Percentiles rank a stretch among this genome's conserved stretches.
Evolutionary conservation across 192 early-diverging fungal genomes (phyloP).

Genomic region (Coemansia sp.): DNA sequence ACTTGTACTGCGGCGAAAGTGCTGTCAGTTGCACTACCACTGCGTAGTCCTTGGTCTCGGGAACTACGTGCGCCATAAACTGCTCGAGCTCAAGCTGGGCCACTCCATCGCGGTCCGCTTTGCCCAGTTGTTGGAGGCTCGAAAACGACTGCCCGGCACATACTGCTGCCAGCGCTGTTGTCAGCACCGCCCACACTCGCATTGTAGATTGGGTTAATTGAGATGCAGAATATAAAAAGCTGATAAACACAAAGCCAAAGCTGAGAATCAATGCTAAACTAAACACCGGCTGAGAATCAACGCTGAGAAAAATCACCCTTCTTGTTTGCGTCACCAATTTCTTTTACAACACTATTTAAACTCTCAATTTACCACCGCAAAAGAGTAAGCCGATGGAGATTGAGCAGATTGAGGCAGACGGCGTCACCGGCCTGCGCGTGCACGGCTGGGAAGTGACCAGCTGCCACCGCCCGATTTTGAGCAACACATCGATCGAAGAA

Average conservation of each 20-base stretch:
- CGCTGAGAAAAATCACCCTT: too few relatives aligned
- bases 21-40: constrained; percentile 52
- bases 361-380: too few relatives aligned
- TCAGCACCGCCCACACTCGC: constrained; percentile 16
- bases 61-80: constrained; percentile 41
- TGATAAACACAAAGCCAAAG: not conserved
- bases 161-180: constrained; percentile 5
- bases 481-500: constrained; percentile 56
- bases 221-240: constrained; percentile 4
- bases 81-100: constrained; percentile 21
- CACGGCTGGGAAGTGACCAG: constrained; percentile 58
- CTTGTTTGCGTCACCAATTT: too few relatives aligned
- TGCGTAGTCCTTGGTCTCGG: constrained; percentile 40
- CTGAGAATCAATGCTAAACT: not conserved
- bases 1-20: constrained; percentile 45
- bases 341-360: too few relatives aligned
- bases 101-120: constrained; percentile 29
- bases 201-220: constrained; percentile 6
- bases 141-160: constrained; percentile 25
- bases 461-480: constrained; percentile 60
- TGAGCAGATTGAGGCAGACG: constrained; percentile 39
- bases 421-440: constrained; percentile 42
- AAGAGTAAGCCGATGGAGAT: not conserved
- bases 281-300: too few relatives aligned
- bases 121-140: constrained; percentile 19